Conservation (phyloP, 106 monocot species). For the Apostasia ramifera region DNA sequence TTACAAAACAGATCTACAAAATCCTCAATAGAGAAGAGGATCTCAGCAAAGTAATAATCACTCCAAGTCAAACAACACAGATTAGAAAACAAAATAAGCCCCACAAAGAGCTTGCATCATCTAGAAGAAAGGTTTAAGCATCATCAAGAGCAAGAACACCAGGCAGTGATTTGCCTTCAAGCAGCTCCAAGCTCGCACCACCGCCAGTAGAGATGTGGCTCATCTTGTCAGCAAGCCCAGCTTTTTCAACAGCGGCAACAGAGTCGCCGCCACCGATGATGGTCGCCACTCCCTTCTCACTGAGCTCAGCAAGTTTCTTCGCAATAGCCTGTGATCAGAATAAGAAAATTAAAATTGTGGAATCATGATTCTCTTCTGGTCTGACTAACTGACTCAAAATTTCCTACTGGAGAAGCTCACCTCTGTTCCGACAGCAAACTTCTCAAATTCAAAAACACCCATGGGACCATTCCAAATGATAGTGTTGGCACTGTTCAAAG, state of each 20-base stretch:
- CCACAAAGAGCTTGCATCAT: too few species aligned
- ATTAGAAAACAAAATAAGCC: too few species aligned
- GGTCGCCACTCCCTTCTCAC: constrained; percentile 37
- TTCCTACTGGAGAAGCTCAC: constrained; percentile 12
- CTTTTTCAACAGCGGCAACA: constrained; percentile 63
- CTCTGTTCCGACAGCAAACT: constrained; percentile 55
- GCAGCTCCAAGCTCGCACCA: constrained; percentile 54
- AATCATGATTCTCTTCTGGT: neutral
- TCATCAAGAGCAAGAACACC: constrained; percentile 68
- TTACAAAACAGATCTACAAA: too few species aligned
- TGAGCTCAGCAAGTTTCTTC: constrained; percentile 53
- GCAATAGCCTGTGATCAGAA: constrained; percentile 41
- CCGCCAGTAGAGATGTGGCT: constrained; percentile 68
- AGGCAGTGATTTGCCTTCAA: constrained; percentile 56
- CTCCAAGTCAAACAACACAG: too few species aligned
- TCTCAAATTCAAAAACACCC: constrained; percentile 71
- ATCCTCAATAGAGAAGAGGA: too few species aligned
- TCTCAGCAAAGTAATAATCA: too few species aligned
- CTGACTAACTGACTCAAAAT: too few species aligned
- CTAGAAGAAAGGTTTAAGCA: constrained; percentile 19
- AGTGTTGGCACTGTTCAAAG: constrained; percentile 32
- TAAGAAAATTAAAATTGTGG: neutral
- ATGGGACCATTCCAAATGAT: constrained; percentile 68
- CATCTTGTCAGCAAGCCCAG: constrained; percentile 53
- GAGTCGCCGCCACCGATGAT: constrained; percentile 62